phyloP scores from a whole-genome alignment of 352 stramenopile genomes.

The Phytophthora sp. region DNA sequence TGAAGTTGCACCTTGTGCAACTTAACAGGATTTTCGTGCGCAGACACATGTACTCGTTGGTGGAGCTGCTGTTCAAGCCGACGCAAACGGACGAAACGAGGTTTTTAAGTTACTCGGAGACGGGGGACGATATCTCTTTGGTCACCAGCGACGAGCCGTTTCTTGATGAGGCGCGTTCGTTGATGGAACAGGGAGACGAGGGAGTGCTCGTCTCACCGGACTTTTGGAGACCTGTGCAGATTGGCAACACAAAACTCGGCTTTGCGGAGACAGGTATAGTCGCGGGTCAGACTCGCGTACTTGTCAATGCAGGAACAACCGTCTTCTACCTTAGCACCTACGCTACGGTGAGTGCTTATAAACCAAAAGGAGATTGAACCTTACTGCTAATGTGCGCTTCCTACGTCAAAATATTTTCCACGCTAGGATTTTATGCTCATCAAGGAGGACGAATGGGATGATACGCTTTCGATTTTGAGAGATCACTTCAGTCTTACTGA shows the following conservation, averaged over 20 bases:
- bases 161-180: slow-evolving; percentile 38
- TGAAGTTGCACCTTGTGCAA: slow-evolving; percentile 63
- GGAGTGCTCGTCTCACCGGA: slow-evolving; percentile 68
- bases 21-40: slow-evolving; percentile 49
- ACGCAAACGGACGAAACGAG: slow-evolving; percentile 5
- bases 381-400: background rate
- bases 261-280: slow-evolving; percentile 72
- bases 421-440: slow-evolving; percentile 77
- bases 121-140: slow-evolving; percentile 59
- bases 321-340: slow-evolving; percentile 80
- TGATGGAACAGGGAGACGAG: slow-evolving; percentile 43
- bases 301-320: slow-evolving; percentile 61
- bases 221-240: slow-evolving; percentile 69
- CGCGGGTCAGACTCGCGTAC: slow-evolving; percentile 63
- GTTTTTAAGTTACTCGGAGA: slow-evolving; percentile 72
- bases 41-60: slow-evolving; percentile 62
- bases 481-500: slow-evolving; percentile 52
- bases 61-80: slow-evolving; percentile 55
- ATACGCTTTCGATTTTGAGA: slow-evolving; percentile 50
- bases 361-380: background rate
- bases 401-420: too few relatives aligned
- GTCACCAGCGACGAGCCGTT: slow-evolving; percentile 60
- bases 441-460: slow-evolving; percentile 74
- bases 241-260: slow-evolving; percentile 63
- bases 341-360: slow-evolving; percentile 39